Evolutionary conservation across 163 green algal genomes (phyloP), one percentile per base, ranked within the genome.

Genomic region (Chloroidium sp.): DNA sequence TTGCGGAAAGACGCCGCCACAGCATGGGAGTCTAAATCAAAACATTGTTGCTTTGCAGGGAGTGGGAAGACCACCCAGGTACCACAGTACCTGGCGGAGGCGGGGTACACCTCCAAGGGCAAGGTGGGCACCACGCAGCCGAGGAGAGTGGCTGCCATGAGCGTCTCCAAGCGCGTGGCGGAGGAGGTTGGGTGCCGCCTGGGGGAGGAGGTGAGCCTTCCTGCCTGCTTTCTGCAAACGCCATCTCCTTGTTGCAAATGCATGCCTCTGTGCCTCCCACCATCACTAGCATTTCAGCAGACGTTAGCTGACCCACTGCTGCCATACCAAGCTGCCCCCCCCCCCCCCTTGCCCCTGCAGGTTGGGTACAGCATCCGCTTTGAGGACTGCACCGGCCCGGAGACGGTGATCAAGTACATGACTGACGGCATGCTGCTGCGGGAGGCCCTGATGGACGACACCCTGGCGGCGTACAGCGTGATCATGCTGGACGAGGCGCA

Each of bases 401-500:
- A 92, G 61, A 99, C 96, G 0, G 92, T 96, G 36, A 97, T 98
- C 86, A 98, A 98, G 83, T 85, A 85, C 78, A 87, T 87, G 84
- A 87, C 84, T 59, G 81, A 85, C 74, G 93, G 95, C 83, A 98
- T 99, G 95, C 92, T 99, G 82, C 90, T 98, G 84, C 89, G 94
- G 4, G 96, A 99, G 89, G 93, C 89, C 79, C 87, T 98, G 78
- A 86, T 97, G 80, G 93, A 98, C 83, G 93, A 97, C 79, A 86
- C 79, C 62, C 89, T 97, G 61, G 84, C 69, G 58, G 57, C 75
- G 62, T 97, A 97, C 88, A 91, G 76, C 3, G 92, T 98, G 36
- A 95, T 99, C 81, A 95, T 99, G 58, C 89, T 99, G 75, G 96
- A 99, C 81, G 96, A 99, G 88, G 96, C 95, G 58, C 96, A 99